Conservation (phyloP, 495 filamentous ascomycete species). For the Rostrohypoxylon terebratum region DNA sequence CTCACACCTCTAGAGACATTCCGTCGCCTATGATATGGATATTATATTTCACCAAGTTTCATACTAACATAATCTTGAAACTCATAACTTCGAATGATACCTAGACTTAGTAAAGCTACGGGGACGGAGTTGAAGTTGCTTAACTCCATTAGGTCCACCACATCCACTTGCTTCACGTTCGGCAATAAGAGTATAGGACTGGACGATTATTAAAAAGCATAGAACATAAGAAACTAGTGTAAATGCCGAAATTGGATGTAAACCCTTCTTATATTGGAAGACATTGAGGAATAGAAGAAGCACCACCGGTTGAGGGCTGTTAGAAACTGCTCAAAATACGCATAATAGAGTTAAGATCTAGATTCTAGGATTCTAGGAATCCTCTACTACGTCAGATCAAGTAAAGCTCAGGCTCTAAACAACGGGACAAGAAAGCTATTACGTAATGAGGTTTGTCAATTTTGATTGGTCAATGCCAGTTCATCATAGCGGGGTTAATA, state of each 20-base stretch:
- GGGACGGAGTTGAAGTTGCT: constrained; percentile 27
- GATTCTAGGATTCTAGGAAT: too few species aligned
- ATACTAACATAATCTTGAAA: neutral
- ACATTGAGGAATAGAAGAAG: too few species aligned
- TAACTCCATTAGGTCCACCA: constrained; percentile 28
- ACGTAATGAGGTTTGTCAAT: neutral
- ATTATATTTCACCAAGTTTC: neutral
- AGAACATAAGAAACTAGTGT: neutral
- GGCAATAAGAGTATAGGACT: constrained; percentile 21
- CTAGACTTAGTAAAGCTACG: neutral
- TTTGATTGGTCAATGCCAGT: constrained; percentile 48
- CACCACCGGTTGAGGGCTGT: too few species aligned
- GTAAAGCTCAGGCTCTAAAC: too few species aligned
- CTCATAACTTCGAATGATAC: neutral
- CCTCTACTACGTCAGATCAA: too few species aligned
- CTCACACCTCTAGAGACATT: neutral
- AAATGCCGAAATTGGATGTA: neutral
- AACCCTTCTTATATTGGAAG: too few species aligned
- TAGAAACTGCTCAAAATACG: too few species aligned
- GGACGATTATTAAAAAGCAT: neutral
- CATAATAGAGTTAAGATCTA: too few species aligned
- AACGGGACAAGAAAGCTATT: too few species aligned
- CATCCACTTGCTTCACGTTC: neutral
- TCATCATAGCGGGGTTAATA: constrained; percentile 31
- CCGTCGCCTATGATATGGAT: neutral